Evolutionary conservation across 345 rosid species (phyloP).

Genomic region (Brassica carinata): DNA sequence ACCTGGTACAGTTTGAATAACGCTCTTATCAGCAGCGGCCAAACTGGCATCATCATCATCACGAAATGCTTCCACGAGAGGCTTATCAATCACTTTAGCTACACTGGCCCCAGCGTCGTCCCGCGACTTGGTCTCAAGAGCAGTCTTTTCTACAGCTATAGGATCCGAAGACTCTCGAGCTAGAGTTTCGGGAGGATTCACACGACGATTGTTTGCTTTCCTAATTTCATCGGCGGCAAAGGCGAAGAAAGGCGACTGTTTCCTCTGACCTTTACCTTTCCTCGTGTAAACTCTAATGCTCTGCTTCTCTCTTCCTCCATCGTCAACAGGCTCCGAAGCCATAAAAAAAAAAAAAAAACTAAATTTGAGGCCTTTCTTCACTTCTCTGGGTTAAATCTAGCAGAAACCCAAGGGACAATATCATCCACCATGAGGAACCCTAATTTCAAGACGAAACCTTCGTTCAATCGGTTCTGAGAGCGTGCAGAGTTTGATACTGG

Average conservation of each 20-base stretch:
- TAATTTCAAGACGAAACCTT: slow-evolving; percentile 39
- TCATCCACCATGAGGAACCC: slow-evolving; percentile 41
- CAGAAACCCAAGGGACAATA: background rate
- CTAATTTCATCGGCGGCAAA: background rate
- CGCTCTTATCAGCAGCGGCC: slow-evolving; percentile 17
- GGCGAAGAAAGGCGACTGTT: slow-evolving; percentile 30
- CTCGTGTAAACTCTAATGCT: slow-evolving; percentile 79
- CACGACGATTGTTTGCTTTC: slow-evolving; percentile 19
- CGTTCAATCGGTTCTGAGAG: slow-evolving; percentile 18
- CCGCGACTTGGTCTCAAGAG: background rate
- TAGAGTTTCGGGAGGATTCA: slow-evolving; percentile 37
- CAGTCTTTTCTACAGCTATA: background rate
- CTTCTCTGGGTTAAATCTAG: background rate
- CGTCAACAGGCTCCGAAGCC: slow-evolving; percentile 86
- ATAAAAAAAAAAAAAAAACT: slow-evolving; percentile 73
- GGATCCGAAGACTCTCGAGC: slow-evolving; percentile 34
- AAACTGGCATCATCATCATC: slow-evolving; percentile 20
- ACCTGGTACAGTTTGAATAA: background rate
- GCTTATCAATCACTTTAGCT: slow-evolving; percentile 29
- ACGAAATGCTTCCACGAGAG: background rate
- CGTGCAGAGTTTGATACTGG: background rate
- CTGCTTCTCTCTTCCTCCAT: slow-evolving; percentile 68
- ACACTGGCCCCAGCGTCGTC: slow-evolving; percentile 9
- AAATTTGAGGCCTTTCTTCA: slow-evolving; percentile 21
- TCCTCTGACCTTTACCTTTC: slow-evolving; percentile 51